Base-by-base conservation (phyloP, 192 early-diverging fungal species). In the Entomortierella chlamydospora region DNA sequence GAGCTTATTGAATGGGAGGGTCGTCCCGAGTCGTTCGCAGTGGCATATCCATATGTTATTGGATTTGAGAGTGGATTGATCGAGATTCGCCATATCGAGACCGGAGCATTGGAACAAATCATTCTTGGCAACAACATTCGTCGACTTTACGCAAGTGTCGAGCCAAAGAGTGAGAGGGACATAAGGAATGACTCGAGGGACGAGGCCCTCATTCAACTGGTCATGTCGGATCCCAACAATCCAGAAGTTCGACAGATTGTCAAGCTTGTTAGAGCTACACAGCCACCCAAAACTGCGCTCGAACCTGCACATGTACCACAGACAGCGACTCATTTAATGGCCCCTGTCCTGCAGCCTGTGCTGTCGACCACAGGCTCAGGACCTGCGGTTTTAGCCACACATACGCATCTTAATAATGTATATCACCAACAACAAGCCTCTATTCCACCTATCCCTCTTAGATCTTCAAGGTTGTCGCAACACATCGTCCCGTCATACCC, bases 1-100 rank as follows among this genome's bases (percentile, higher is more conserved):
- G 90, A 79, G 86, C 78, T 94, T 61, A 92, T 99, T 49, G 82
- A 93, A 53, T 99, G 96, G 96, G 90, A 91, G 33, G 97, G 97
- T 6, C 70, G 85, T 3, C 97, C 97, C 18, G 90, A 86, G 22
- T 87, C 92, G 37, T 99, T 97, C 84, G 76, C 93, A 30, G 88
- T 91, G 39, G 72, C 88, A 34, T 87, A 93, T 51, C 96, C 95
- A 31, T 99, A 96, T 67, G 84, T 99, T 37, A 78, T 98, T 68
- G 96, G 96, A 0, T 97, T 95, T 76, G 95, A 98, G 53, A 81
- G 90, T 5, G 88, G 84, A 57, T 93, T 98, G 72, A 94, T 99
- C 74, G 97, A 99, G 81, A 83, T 99, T 34, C 89, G 93, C 53
- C 84, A 96, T 73, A 86, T 94, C 7, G 90, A 94, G 59, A 93